Conservation (phyloP, 2,329 filamentous ascomycete species). For the Claviceps spartinae region DNA sequence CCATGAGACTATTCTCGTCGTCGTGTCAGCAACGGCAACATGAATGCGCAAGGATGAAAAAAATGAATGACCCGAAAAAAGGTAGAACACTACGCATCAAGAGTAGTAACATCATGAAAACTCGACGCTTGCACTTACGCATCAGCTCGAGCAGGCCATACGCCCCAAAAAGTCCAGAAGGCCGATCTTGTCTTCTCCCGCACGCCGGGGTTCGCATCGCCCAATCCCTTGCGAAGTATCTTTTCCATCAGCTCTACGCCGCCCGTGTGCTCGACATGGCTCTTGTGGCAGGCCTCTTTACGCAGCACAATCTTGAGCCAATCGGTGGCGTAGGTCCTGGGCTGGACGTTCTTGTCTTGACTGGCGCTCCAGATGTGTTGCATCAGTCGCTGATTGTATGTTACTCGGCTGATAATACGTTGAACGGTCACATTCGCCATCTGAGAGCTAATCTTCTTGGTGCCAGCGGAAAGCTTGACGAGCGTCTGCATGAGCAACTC, state of each 20-base stretch:
- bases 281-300: constrained; percentile 66
- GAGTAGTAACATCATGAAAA: too few relatives aligned
- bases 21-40: constrained; percentile 10
- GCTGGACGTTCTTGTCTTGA: constrained; percentile 88
- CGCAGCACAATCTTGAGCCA: constrained; percentile 78
- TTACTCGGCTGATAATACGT: constrained; percentile 61
- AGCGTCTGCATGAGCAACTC: constrained; percentile 81
- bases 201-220: constrained; percentile 79
- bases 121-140: constrained; percentile 33
- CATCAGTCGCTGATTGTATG: constrained; percentile 69
- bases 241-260: constrained; percentile 77
- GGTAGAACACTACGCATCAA: too few relatives aligned
- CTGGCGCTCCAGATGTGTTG: constrained; percentile 73
- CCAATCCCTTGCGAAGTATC: constrained; percentile 76
- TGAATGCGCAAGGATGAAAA: not conserved
- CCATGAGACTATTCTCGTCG: constrained; percentile 50
- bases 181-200: constrained; percentile 73
- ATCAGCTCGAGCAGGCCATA: constrained; percentile 70
- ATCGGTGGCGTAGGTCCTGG: constrained; percentile 60
- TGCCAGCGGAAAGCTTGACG: constrained; percentile 76
- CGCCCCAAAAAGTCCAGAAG: constrained; percentile 69
- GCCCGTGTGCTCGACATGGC: constrained; percentile 69
- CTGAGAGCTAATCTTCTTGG: constrained; percentile 85
- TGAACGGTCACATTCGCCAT: constrained; percentile 73
- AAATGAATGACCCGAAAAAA: not conserved